Base-by-base conservation (phyloP, 1,139 yeast species). In the Saccharomyces hybrid region DNA sequence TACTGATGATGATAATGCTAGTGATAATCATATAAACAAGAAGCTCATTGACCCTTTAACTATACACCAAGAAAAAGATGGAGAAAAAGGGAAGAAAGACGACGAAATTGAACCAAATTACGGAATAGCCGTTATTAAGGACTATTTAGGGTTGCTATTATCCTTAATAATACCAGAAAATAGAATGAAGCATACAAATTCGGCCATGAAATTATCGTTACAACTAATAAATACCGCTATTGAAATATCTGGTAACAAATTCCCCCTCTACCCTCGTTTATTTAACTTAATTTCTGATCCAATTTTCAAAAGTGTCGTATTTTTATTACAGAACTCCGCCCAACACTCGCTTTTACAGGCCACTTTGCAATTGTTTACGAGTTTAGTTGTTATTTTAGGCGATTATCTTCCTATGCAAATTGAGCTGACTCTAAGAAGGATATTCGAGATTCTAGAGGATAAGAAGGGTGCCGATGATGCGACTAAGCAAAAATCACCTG, bases 131-230 rank as follows among this genome's bases (percentile, higher is more conserved):
- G 73, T 73, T 1, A 64, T 70, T 26, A 71, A 69, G 49, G 72
- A 70, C 47, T 72, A 71, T 48, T 71, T 91, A 61, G 83, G 85
- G 8, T 86, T 88, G 48, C 76, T 93, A 51, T 81, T 89, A 14
- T 86, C 95, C 4, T 83, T 90, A 71, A 78, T 90, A 42, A 84
- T 95, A 9, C 95, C 96, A 0, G 80, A 84, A 12, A 86, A 88
- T 63, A 88, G 85, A 64, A 82, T 81, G 64, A 91, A 87, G 65
- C 93, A 88, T 64, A 88, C 93, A 64, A 96, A 90, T 67, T 79
- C 89, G 46, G 86, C 96, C 1, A 79, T 96, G 55, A 84, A 87
- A 9, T 82, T 91, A 73, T 93, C 96, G 0, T 74, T 93, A 42
- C 79, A 83, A 47, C 77, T 91, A 50, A 77, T 93, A 46, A 84